Evolutionary conservation across 331 rosid species (phyloP).

Genomic region (Quercus phellos): DNA sequence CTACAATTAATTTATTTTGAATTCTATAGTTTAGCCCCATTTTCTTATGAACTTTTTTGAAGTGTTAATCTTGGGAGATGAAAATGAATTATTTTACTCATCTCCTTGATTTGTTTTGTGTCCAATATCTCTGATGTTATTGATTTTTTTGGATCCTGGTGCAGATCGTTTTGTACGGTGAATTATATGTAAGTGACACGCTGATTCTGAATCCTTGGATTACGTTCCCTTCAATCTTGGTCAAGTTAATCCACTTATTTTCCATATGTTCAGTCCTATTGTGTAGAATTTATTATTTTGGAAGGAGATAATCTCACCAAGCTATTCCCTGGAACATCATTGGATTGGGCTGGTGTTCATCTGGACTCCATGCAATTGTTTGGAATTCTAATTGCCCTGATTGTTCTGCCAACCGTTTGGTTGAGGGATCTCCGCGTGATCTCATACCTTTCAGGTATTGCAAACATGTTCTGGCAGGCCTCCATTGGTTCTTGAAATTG

Average conservation of each 20-base stretch:
- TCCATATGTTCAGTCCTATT: constrained; percentile 49
- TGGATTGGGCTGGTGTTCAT: constrained; percentile 42
- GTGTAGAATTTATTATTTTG: constrained; percentile 73
- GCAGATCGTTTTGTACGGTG: constrained; percentile 74
- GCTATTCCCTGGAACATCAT: constrained; percentile 63
- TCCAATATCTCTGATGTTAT: constrained; percentile 21
- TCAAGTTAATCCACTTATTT: constrained; percentile 7
- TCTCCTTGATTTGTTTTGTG: no score
- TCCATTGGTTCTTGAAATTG: constrained; percentile 4
- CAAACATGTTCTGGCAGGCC: neutral
- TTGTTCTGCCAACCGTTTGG: constrained; percentile 83
- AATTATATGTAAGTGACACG: constrained; percentile 68
- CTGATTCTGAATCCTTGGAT: constrained; percentile 3
- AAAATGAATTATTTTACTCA: no score
- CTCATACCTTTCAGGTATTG: constrained; percentile 70
- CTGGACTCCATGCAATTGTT: constrained; percentile 62
- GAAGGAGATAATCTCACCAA: constrained; percentile 85
- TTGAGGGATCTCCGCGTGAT: constrained; percentile 65
- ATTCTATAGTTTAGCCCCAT: neutral
- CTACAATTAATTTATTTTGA: neutral
- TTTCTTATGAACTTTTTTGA: neutral
- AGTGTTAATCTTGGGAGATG: neutral
- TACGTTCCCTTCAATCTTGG: neutral
- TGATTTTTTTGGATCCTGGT: constrained; percentile 17
- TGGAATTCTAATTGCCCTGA: constrained; percentile 53